Percentiles rank a stretch among this genome's conserved stretches.
Conservation (phyloP, 495 filamentous ascomycete genomes). For the Trichodelitschia bisporula region DNA sequence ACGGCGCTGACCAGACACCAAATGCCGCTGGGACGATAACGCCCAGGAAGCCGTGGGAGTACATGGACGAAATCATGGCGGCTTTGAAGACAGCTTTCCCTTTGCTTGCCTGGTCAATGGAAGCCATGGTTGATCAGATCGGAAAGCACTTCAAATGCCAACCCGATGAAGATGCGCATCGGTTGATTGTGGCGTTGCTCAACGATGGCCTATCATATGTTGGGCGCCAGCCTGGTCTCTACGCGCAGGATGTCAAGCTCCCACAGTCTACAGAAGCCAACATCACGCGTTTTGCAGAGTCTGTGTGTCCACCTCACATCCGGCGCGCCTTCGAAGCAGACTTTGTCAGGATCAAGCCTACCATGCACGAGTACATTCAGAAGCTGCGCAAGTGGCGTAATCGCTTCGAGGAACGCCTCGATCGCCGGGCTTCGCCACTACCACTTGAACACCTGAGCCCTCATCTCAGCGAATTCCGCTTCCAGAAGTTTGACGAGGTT, state of each 20-base stretch:
- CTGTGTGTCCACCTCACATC: slow-evolving; percentile 78
- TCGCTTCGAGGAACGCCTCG: slow-evolving; percentile 93
- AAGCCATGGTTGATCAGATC: slow-evolving; percentile 98
- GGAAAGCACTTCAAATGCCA: slow-evolving; percentile 97
- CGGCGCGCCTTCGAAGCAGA: slow-evolving; percentile 85
- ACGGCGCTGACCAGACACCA: slow-evolving; percentile 5
- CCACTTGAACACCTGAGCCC: slow-evolving; percentile 65
- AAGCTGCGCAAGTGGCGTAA: slow-evolving; percentile 90
- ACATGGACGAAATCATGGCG: slow-evolving; percentile 83
- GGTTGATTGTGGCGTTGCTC: slow-evolving; percentile 86
- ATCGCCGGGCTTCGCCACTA: slow-evolving; percentile 43
- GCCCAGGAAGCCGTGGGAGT: slow-evolving; percentile 64
- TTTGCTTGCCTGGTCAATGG: slow-evolving; percentile 87
- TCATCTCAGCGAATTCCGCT: slow-evolving; percentile 85
- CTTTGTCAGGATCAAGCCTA: slow-evolving; percentile 80
- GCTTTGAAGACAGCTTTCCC: slow-evolving; percentile 91
- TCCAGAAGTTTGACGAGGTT: slow-evolving; percentile 94
- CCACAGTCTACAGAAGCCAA: slow-evolving; percentile 80
- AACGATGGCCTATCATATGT: slow-evolving; percentile 84
- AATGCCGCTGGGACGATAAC: slow-evolving; percentile 9
- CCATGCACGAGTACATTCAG: slow-evolving; percentile 92
- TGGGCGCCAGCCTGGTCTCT: slow-evolving; percentile 59
- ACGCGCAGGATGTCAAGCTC: slow-evolving; percentile 75
- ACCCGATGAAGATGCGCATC: slow-evolving; percentile 92
- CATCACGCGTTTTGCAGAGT: slow-evolving; percentile 89